A percentile compares a stretch with the other conserved stretches of the same genome.
phyloP scores from a whole-genome alignment of 208 protist genomes.

The Leishmania arabica region DNA sequence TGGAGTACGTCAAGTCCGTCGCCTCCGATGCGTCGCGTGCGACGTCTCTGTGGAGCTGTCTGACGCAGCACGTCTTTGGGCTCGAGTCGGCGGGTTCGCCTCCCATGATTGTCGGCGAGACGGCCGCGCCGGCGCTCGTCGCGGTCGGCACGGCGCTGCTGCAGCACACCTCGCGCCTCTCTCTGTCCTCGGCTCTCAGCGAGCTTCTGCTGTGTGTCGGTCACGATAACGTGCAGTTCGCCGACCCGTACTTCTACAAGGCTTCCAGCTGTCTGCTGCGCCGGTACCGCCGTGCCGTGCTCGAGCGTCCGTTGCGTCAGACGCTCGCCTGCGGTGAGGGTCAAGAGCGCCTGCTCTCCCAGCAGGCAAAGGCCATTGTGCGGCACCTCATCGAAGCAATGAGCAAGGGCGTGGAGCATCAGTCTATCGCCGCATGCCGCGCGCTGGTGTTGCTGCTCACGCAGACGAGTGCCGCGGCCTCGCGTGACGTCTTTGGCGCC shows the following conservation, averaged over 20 bases:
- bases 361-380: slow-evolving; percentile 44
- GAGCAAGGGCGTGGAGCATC: slow-evolving; percentile 32
- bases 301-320: slow-evolving; percentile 32
- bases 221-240: slow-evolving; percentile 78
- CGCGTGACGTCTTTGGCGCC: slow-evolving; percentile 37
- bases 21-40: slow-evolving; percentile 34
- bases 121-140: slow-evolving; percentile 37
- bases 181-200: slow-evolving; percentile 40
- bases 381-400: slow-evolving; percentile 43
- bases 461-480: slow-evolving; percentile 33
- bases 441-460: slow-evolving; percentile 71
- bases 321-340: slow-evolving; percentile 19
- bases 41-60: slow-evolving; percentile 60
- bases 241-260: slow-evolving; percentile 66
- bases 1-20: slow-evolving; percentile 30
- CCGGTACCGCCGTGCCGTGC: slow-evolving; percentile 22
- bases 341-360: slow-evolving; percentile 40
- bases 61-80: slow-evolving; percentile 68
- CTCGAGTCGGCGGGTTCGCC: slow-evolving; percentile 30
- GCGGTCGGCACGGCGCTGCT: slow-evolving; percentile 52
- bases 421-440: slow-evolving; percentile 69
- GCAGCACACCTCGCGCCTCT: slow-evolving; percentile 36
- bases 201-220: slow-evolving; percentile 78
- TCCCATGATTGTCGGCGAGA: slow-evolving; percentile 58
- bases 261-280: slow-evolving; percentile 32